Evolutionary conservation across 78 protist genomes (phyloP), one percentile per base, ranked within the genome.

Genomic region (Dictyostelium intermedium): DNA sequence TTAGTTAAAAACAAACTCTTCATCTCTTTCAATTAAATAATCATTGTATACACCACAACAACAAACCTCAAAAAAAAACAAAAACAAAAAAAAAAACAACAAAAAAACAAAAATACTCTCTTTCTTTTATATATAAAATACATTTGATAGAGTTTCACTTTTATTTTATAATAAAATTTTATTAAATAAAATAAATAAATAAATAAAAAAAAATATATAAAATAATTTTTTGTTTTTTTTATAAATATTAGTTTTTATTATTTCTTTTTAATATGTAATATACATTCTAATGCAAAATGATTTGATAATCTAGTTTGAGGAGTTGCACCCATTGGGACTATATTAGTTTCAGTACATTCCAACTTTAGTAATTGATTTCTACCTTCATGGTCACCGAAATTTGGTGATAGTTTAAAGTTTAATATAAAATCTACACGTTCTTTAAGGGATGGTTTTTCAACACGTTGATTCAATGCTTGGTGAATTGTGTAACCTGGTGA

Each of bases 401-500:
- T 78, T 23, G 94, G 87, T 6, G 85, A 87, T 25, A 87, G 20
- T 11, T 79, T 79, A 69, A 89, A 89, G 39, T 70, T 74, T 16
- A 89, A 80, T 13, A 89, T 89, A 70, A 80, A 89, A 80, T 89
- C 94, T 23, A 69, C 27, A 41, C 94, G 43, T 61, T 89, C 94
- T 80, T 89, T 89, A 5, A 66, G 11, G 0, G 77, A 18, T 3
- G 82, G 4, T 23, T 78, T 89, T 25, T 35, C 37, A 11, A 89
- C 87, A 11, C 72, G 18, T 47, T 89, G 94, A 50, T 89, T 89
- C 23, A 89, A 74, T 27, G 94, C 76, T 47, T 89, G 94, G n/a
- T 89, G 94, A n/a, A 89, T 80, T 7, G 94, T 89, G 61, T 89
- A 89, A 53, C 94, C 94, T 35, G 94, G 94, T 69, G 39, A 47